Evolutionary conservation across 2,329 filamentous ascomycete genomes (phyloP), one percentile per base, ranked within the genome.

Genomic region (Colletotrichum sublineola): DNA sequence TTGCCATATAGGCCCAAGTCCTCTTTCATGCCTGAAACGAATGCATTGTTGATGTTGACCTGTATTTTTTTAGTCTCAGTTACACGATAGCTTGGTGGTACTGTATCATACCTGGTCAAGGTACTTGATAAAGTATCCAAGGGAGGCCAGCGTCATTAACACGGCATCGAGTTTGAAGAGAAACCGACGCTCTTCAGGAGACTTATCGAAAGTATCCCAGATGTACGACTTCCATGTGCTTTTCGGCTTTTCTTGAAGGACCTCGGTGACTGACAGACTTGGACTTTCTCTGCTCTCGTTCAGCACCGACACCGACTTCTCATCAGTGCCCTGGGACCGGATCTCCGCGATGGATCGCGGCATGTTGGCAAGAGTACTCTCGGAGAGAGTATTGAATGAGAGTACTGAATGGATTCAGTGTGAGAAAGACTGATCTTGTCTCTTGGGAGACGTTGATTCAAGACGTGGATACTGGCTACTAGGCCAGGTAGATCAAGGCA

Each of bases 191-290:
- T 84, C 83, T 50, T 82, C 80, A 0, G 81, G 81, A 1, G 80
- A 79, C 70, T 83, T 84, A 71, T 83, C 82, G 29, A 86, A 80
- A 0, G 84, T 85, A 68, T 87, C 85, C 85, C 85, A 86, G 14
- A 86, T 11, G 53, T 85, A 84, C 0, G 84, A 86, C 18, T 80
- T 80, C 85, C 85, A 87, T 46, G 82, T 85, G 61, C 74, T 71
- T 64, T 82, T 81, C 0, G 81, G 82, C 2, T 75, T 77, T 42
- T 79, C 71, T 36, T 78, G 75, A 15, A 78, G 52, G 6, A 72
- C 69, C n/a, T 72, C 65, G 8, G 53, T 57, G n/a, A 71, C 14
- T 9, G 63, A 50, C 2, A 38, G 62, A 15, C 50, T 40, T 6
- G 42, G 8, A 36, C 40, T 53, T 9, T 33, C 24, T n/a, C 67